Evolutionary conservation across 1,139 yeast species (phyloP), one percentile per base, ranked within the genome.

Genomic region (Kazachstania sp.): DNA sequence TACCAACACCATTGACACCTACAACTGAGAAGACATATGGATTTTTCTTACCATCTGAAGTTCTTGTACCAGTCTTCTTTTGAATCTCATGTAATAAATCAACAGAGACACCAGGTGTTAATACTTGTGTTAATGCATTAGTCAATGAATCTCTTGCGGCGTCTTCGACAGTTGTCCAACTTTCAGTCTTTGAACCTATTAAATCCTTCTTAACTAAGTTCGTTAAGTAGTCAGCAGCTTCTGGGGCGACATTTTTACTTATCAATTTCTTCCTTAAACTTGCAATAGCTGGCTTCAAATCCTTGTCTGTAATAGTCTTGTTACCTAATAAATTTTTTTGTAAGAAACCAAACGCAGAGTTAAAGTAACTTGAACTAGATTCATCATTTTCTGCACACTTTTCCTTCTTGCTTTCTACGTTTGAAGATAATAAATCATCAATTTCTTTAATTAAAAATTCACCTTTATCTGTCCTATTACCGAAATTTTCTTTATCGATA

Each of bases 1-100:
- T 92, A 28, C 98, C 98, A 34, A 92, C 98, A 41, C 98, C 98
- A 64, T 92, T 92, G 26, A 92, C 98, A 32, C 98, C 98, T 31
- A 92, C 98, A 18, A 92, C 94, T 0, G 97, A 88, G 49, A 92
- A 87, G 15, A 92, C 97, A 57, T 87, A 92, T 1, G 98, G 97
- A 34, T 75, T 68, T n/a, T 64, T 57, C 13, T 66, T 62, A 19
- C 61, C 61, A 11, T 57, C 57, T 3, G 52, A 29, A n/a, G 62
- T 62, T 35, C 41, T 53, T 11, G 45, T 46, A 13, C 51, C 37
- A 34, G 72, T 68, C 46, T 69, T 71, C 40, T 70, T 68, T 61
- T 85, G 85, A 49, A 92, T 86, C 58, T 88, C 95, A 55, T 86
- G 86, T 30, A 92, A 72, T 51, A 92, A 71, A 61, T 92, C 95